Conservation (phyloP, 2,329 filamentous ascomycete genomes). For the Colletotrichum scovillei region DNA sequence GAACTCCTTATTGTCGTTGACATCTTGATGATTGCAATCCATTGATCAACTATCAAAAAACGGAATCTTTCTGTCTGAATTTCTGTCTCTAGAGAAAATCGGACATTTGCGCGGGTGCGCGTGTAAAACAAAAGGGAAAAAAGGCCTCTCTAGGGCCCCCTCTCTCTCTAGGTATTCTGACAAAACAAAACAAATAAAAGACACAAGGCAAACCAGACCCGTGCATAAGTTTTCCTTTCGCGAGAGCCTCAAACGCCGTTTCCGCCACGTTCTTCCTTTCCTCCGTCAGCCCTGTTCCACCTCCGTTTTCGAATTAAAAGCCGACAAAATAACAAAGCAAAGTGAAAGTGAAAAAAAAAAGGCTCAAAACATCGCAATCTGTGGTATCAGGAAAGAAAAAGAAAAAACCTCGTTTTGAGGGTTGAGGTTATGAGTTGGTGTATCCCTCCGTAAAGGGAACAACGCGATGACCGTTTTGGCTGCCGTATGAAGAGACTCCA, state of each 20-base stretch:
- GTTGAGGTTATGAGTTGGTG: neutral
- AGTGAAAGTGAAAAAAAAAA: neutral
- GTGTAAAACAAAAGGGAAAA: neutral
- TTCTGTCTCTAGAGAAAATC: neutral
- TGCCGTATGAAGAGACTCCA: neutral
- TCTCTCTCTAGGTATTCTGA: slow-evolving; percentile 29
- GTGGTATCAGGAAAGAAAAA: neutral
- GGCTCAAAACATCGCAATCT: neutral
- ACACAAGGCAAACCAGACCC: neutral
- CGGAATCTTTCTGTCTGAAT: neutral
- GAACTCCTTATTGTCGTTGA: neutral
- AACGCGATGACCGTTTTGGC: too few relatives aligned
- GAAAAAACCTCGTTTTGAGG: neutral
- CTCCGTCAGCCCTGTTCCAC: neutral
- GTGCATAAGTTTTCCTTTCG: neutral
- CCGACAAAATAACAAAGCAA: neutral
- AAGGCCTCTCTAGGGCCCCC: slow-evolving; percentile 9
- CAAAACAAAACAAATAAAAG: neutral
- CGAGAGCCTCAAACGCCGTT: neutral
- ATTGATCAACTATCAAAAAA: neutral
- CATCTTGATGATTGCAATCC: neutral
- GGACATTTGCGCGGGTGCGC: neutral
- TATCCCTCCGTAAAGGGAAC: neutral
- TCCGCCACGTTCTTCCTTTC: neutral
- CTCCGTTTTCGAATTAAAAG: neutral